Evolutionary conservation across 208 protist species (phyloP), one percentile per base, ranked within the genome.

Genomic region (Plasmodiophora brassicae): DNA sequence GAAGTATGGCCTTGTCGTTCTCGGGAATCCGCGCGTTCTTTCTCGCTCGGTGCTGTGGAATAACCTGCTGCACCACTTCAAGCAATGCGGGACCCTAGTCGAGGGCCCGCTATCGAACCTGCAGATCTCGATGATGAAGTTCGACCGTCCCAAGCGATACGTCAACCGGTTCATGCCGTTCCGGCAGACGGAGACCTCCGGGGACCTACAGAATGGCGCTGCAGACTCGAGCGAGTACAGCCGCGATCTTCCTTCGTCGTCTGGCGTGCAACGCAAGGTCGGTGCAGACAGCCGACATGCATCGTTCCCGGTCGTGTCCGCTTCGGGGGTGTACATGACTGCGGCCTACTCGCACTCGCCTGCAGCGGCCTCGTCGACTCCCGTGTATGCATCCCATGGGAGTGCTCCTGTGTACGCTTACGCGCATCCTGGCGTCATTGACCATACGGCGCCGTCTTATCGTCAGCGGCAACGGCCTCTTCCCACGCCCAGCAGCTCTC

Each of bases 11-110:
- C 45, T 98, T 1, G 94, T 99, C 36, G 94, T 99, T 60, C 88
- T 99, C 35, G 97, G 97, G 36, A 98, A 98, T 90, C 94, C 96
- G 0, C 93, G 93, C 43, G 94, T 98, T 0, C 90, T 98, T 1
- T 94, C 93, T 35, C 92, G 91, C 65, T 44, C 54, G 84, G 91
- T 88, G 38, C 86, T 96, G 32, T 97, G 95, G 95, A 95, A 96
- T 88, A 95, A 95, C 84, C 91, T 97, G 14, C 88, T 97, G 25
- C 72, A 71, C 35, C 95, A 97, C 88, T 97, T 96, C 88, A 95
- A 97, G 87, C 78, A 94, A 36, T 53, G 90, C 8, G 89, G 90
- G 0, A 87, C 90, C 43, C 90, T 97, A 28, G 95, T 97, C 0
- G 95, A 97, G 86, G 95, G 95, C 43, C 88, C 95, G 36, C 65